These are phyloP conservation scores for Arctium lappa DNA, from an alignment of 129 eudicot genomes.

Conservation along the genomic window DNA sequence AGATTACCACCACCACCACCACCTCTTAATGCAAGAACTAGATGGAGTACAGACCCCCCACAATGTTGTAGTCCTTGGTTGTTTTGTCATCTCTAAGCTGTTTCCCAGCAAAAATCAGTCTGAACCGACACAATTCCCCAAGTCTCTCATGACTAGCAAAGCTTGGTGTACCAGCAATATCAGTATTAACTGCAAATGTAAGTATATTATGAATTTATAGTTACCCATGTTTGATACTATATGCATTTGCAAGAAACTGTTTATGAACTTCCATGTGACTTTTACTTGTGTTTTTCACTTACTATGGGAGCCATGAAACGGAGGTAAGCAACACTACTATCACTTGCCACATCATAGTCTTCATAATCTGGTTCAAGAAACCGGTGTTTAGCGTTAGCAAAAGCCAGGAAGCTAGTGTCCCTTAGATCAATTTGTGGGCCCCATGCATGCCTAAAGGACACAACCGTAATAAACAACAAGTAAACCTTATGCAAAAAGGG, in stretches of 20 bases:
- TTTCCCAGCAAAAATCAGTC: slow-evolving; percentile 90
- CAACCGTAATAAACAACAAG: not conserved
- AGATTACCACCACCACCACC: not conserved
- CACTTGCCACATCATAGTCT: slow-evolving; percentile 57
- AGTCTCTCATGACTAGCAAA: slow-evolving; percentile 50
- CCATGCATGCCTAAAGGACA: slow-evolving; percentile 62
- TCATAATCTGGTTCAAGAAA: slow-evolving; percentile 73
- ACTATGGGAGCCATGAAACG: slow-evolving; percentile 58
- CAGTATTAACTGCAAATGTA: slow-evolving; percentile 59
- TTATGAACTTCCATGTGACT: not conserved
- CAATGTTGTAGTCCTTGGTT: slow-evolving; percentile 77
- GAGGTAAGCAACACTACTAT: slow-evolving; percentile 52
- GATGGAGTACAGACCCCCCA: slow-evolving; percentile 95
- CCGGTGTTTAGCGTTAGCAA: slow-evolving; percentile 65
- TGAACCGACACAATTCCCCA: slow-evolving; percentile 33
- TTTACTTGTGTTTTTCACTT: slow-evolving; percentile 19
- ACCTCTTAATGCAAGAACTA: slow-evolving; percentile 87
- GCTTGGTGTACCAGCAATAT: slow-evolving; percentile 66
- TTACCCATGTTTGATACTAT: not conserved
- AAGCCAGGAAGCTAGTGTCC: slow-evolving; percentile 58
- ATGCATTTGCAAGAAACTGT: not conserved
- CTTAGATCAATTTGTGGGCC: slow-evolving; percentile 61
- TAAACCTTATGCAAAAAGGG: slow-evolving; percentile 5
- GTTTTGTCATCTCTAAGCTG: slow-evolving; percentile 91
- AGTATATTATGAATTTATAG: not conserved